Conservation (phyloP, 345 rosid genomes). For the Reutealis trisperma region DNA sequence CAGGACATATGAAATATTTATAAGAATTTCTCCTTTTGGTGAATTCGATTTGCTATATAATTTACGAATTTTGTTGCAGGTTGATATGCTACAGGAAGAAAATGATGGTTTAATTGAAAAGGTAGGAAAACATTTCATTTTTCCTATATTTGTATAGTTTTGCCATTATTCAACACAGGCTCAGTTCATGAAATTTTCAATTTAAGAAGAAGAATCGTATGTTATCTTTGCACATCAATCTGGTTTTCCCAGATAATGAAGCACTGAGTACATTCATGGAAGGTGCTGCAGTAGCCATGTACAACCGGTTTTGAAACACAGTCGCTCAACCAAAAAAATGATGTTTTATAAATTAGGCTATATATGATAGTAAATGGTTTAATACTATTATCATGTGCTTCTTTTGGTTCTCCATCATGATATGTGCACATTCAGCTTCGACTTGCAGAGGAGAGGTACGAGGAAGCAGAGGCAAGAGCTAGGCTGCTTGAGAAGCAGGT, state of each 20-base stretch:
- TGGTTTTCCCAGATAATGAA: background rate
- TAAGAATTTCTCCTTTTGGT: background rate
- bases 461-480: slow-evolving; percentile 35
- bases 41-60: slow-evolving; percentile 8
- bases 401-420: slow-evolving; percentile 36
- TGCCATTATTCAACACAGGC: background rate
- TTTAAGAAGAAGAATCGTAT: background rate
- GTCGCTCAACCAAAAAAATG: slow-evolving; percentile 1
- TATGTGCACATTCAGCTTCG: slow-evolving; percentile 37
- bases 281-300: slow-evolving; percentile 13
- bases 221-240: background rate
- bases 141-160: background rate
- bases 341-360: background rate
- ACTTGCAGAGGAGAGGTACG: slow-evolving; percentile 28
- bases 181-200: background rate
- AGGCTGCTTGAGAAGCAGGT: slow-evolving; percentile 33
- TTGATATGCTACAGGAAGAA: slow-evolving; percentile 53
- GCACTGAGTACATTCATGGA: slow-evolving; percentile 2
- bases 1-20: background rate
- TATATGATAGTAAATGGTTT: background rate
- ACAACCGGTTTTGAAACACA: slow-evolving; percentile 6
- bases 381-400: background rate
- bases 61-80: slow-evolving; percentile 47
- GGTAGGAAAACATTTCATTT: slow-evolving; percentile 13
- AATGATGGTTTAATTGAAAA: slow-evolving; percentile 26